Percentiles rank a stretch among this genome's conserved stretches.
phyloP scores from a whole-genome alignment of 83 land plant genomes.

The Isoetes engelmannii region DNA sequence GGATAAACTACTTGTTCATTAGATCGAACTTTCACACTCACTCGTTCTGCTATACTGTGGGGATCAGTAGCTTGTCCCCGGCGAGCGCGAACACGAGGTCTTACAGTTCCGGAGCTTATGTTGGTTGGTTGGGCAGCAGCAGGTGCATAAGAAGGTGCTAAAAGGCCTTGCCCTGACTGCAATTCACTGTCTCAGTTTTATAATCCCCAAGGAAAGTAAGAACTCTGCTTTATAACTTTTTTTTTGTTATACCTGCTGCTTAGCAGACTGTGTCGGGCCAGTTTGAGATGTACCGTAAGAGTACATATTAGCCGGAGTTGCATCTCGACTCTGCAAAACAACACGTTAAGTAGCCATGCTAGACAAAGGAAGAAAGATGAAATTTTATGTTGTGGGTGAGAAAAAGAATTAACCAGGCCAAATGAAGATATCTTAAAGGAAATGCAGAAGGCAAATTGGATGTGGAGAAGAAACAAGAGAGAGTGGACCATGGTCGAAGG shows the following conservation, averaged over 20 bases:
- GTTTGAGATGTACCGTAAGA: background rate
- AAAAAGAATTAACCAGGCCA: too few relatives aligned
- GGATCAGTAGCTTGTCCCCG: slow-evolving; percentile 92
- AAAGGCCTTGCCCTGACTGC: slow-evolving; percentile 26
- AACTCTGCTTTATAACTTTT: slow-evolving; percentile 1
- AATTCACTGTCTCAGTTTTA: slow-evolving; percentile 26
- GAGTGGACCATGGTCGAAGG: slow-evolving; percentile 27
- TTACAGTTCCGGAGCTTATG: slow-evolving; percentile 34
- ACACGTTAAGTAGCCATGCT: too few relatives aligned
- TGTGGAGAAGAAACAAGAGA: too few relatives aligned
- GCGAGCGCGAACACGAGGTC: slow-evolving; percentile 74
- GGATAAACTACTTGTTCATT: background rate
- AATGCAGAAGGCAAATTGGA: background rate
- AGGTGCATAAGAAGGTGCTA: slow-evolving; percentile 10
- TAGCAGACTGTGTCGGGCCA: slow-evolving; percentile 17
- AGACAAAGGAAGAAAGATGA: too few relatives aligned
- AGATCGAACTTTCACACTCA: slow-evolving; percentile 17
- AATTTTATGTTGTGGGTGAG: too few relatives aligned
- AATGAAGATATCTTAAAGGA: background rate
- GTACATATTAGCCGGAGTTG: too few relatives aligned
- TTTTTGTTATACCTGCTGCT: slow-evolving; percentile 21
- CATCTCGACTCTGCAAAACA: too few relatives aligned
- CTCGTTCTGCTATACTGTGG: slow-evolving; percentile 83
- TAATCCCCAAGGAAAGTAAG: slow-evolving; percentile 9
- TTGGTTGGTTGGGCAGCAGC: slow-evolving; percentile 27